A percentile compares a stretch with the other conserved stretches of the same genome.
Conservation (phyloP, 345 rosid genomes). For the Moringa oleifera region DNA sequence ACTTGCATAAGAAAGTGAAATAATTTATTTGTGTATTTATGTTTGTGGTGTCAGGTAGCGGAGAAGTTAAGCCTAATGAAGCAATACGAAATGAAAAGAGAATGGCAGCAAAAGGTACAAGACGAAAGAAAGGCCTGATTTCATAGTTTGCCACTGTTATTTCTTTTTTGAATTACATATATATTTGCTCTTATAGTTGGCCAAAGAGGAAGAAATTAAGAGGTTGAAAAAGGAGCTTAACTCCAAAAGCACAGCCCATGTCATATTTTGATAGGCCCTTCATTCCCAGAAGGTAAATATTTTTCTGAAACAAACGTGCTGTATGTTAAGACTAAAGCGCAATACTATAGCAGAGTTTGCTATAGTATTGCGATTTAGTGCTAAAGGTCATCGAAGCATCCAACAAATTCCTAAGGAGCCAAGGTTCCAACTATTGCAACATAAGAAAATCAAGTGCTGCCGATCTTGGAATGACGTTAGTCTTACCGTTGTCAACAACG, state of each 20-base stretch:
- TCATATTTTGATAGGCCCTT: conserved; percentile 96
- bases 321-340: too few species aligned
- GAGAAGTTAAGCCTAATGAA: conserved; percentile 76
- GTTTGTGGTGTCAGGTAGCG: conserved; percentile 44
- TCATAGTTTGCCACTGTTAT: not conserved
- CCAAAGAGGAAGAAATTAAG: conserved; percentile 79
- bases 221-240: conserved; percentile 81
- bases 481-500: conserved; percentile 28
- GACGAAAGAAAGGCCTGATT: too few species aligned
- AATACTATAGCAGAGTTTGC: too few species aligned
- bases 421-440: conserved; percentile 64
- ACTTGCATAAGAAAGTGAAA: too few species aligned
- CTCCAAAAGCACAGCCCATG: conserved; percentile 97
- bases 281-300: conserved; percentile 80
- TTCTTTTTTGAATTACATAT: not conserved
- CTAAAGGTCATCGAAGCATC: conserved; percentile 73
- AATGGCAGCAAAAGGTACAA: conserved; percentile 69
- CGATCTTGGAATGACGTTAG: conserved; percentile 58
- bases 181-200: conserved; percentile 54
- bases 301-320: not conserved
- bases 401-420: conserved; percentile 82
- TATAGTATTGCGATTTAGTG: too few species aligned
- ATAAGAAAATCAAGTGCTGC: conserved; percentile 84
- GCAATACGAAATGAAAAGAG: conserved; percentile 90
- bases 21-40: too few species aligned